Conservation (phyloP, 176 grass and related monocot species). For the Elymus sibiricus region DNA sequence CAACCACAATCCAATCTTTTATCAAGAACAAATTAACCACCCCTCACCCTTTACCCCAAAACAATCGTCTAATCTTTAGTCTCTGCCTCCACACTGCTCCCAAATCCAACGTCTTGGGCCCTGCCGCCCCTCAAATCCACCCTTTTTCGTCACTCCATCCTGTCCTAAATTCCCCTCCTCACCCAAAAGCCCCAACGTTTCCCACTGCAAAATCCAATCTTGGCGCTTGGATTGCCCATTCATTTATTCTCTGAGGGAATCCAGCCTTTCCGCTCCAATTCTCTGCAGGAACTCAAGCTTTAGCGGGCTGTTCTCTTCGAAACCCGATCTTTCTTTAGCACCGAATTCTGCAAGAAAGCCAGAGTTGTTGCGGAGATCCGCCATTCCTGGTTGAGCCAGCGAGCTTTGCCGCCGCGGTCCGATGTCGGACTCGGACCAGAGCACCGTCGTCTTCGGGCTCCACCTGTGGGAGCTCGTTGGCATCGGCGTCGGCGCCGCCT, state of each 20-base stretch:
- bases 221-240: too few species aligned
- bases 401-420: neutral
- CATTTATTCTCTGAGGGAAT: too few species aligned
- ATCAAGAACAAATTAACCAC: slow-evolving; percentile 33
- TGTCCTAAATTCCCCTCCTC: slow-evolving; percentile 39
- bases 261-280: neutral
- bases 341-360: slow-evolving; percentile 13
- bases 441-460: slow-evolving; percentile 77
- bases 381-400: slow-evolving; percentile 10
- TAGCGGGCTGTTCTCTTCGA: neutral
- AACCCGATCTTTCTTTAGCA: neutral
- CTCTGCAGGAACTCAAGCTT: slow-evolving; percentile 3
- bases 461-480: slow-evolving; percentile 78
- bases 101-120: slow-evolving; percentile 37
- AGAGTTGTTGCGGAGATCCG: slow-evolving; percentile 30
- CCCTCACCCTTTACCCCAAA: neutral
- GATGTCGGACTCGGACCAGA: slow-evolving; percentile 83
- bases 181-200: slow-evolving; percentile 38
- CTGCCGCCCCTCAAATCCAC: slow-evolving; percentile 25
- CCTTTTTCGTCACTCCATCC: slow-evolving; percentile 38
- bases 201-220: slow-evolving; percentile 23
- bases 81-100: slow-evolving; percentile 23
- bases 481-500: slow-evolving; percentile 72
- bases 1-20: slow-evolving; percentile 23
- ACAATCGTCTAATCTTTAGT: slow-evolving; percentile 29